These are phyloP conservation scores for Sordariomycetes sp. DNA, from an alignment of 2,329 filamentous ascomycete genomes.

Conservation along the genomic window DNA sequence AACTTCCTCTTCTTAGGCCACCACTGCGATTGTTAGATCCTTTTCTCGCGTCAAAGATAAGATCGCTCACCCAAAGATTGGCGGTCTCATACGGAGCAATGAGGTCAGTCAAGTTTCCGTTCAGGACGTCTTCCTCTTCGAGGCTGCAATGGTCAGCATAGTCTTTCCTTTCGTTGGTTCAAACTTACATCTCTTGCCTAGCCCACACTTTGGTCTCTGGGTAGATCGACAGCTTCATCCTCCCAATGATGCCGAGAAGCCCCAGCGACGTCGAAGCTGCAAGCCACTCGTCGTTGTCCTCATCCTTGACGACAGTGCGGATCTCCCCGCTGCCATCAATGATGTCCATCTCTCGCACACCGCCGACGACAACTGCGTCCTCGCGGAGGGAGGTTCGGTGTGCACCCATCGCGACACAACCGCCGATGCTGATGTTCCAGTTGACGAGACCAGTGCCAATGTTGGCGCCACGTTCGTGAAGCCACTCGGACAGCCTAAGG, in stretches of 20 bases:
- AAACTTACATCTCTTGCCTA: conserved; percentile 37
- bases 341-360: conserved; percentile 37
- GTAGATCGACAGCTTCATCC: conserved; percentile 39
- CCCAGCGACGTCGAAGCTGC: conserved; percentile 41
- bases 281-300: conserved; percentile 37
- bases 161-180: no score
- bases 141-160: conserved; percentile 18
- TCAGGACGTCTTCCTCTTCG: conserved; percentile 35
- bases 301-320: conserved; percentile 28
- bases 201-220: conserved; percentile 42
- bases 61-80: conserved; percentile 37
- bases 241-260: conserved; percentile 35
- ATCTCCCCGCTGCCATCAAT: conserved; percentile 36
- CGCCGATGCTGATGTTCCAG: conserved; percentile 43
- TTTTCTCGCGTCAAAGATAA: neutral
- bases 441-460: conserved; percentile 42
- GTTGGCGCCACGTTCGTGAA: conserved; percentile 33
- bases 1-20: conserved; percentile 42
- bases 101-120: conserved; percentile 39
- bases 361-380: conserved; percentile 39
- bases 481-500: conserved; percentile 31
- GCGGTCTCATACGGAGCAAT: conserved; percentile 41
- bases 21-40: conserved; percentile 30
- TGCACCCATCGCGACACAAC: conserved; percentile 42
- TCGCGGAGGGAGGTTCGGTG: conserved; percentile 38